These are phyloP conservation scores for Pleurotus pulmonarius DNA, from an alignment of 768 basidiomycete genomes.

Conservation along the genomic window DNA sequence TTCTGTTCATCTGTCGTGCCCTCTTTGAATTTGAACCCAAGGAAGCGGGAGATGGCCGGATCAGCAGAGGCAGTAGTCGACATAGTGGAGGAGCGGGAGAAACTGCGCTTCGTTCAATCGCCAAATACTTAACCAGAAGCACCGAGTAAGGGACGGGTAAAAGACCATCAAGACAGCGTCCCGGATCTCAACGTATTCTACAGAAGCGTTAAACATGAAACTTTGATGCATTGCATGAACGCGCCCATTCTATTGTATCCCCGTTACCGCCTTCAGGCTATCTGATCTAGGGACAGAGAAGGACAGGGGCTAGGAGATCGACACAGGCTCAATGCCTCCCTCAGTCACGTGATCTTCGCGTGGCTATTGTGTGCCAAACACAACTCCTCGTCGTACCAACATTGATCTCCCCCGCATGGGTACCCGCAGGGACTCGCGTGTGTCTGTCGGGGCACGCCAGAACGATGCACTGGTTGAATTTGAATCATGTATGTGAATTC, in stretches of 20 bases:
- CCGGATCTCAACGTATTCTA: too few species aligned
- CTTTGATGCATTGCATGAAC: too few species aligned
- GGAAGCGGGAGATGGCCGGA: neutral
- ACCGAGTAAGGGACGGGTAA: too few species aligned
- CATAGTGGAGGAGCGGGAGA: neutral
- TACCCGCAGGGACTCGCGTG: conserved; percentile 60
- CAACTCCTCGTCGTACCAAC: conserved; percentile 3
- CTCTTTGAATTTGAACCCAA: neutral
- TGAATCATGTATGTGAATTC: conserved; percentile 66
- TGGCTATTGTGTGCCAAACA: neutral
- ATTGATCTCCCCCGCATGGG: conserved; percentile 28
- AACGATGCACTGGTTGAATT: conserved; percentile 82
- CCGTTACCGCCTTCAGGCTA: too few species aligned
- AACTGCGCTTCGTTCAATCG: neutral
- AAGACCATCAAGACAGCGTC: too few species aligned
- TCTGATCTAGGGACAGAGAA: too few species aligned
- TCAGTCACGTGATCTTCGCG: neutral
- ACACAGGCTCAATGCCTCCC: too few species aligned
- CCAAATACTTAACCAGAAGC: too few species aligned
- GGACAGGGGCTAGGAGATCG: too few species aligned
- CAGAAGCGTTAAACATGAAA: too few species aligned
- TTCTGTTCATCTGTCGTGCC: neutral
- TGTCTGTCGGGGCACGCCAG: conserved; percentile 64
- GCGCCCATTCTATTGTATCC: too few species aligned
- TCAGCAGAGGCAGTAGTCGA: neutral